A percentile compares a stretch with the other conserved stretches of the same genome.
These are phyloP conservation scores for Suillus sp. DNA, from an alignment of 768 basidiomycete genomes.

Conservation along the genomic window DNA sequence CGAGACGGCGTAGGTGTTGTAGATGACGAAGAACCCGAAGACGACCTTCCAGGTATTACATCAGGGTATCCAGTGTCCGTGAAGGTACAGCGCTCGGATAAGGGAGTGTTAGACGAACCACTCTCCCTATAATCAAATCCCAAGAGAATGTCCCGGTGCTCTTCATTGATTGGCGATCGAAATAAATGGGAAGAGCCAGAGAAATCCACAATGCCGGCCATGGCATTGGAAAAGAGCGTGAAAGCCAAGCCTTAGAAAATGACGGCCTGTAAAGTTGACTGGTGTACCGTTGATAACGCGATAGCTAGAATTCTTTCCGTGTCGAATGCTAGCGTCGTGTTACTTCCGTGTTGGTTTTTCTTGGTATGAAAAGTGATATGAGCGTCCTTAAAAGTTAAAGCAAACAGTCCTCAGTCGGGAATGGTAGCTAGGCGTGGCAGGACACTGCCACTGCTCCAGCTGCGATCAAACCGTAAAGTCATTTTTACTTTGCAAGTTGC, in stretches of 20 bases:
- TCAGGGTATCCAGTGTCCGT: slow-evolving; percentile 27
- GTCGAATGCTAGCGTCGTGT: not conserved
- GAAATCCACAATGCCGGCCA: slow-evolving; percentile 21
- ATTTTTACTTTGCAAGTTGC: not conserved
- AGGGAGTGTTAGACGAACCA: slow-evolving; percentile 13
- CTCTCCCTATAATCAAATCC: slow-evolving; percentile 47
- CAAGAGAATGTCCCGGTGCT: slow-evolving; percentile 49
- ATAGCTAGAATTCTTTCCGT: slow-evolving; percentile 1
- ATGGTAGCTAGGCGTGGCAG: not conserved
- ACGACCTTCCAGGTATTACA: slow-evolving; percentile 25
- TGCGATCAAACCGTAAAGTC: not conserved
- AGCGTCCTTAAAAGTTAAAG: not conserved
- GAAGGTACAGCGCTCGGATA: slow-evolving; percentile 14
- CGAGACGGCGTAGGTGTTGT: slow-evolving; percentile 66
- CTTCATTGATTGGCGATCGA: slow-evolving; percentile 26
- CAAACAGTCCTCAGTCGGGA: not conserved
- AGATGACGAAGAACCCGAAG: slow-evolving; percentile 31
- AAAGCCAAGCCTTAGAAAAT: slow-evolving; percentile 10
- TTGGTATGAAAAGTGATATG: slow-evolving; percentile 6
- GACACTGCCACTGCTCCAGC: not conserved
- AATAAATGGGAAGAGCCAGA: slow-evolving; percentile 19
- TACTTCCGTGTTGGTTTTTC: not conserved
- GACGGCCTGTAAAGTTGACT: not conserved
- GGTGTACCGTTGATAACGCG: not conserved
- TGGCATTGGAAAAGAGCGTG: slow-evolving; percentile 18